These are phyloP conservation scores for Nannochloropsis oceanica DNA, from an alignment of 108 stramenopile genomes.

Conservation along the genomic window DNA sequence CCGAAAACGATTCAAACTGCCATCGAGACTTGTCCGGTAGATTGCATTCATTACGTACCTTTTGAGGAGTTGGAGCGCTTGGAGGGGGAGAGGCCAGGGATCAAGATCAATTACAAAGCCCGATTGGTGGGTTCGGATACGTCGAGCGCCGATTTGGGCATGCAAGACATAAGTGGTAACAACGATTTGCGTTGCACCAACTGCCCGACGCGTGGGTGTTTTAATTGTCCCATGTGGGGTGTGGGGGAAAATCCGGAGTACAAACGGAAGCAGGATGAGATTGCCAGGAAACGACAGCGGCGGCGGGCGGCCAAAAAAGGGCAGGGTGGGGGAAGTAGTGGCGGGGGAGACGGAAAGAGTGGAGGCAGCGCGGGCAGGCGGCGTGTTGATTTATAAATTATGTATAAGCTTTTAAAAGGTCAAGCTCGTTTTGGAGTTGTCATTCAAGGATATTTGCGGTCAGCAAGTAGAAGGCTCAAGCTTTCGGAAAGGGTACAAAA, in stretches of 20 bases:
- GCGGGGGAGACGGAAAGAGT: neutral
- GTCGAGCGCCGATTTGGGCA: constrained; percentile 19
- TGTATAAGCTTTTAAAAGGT: no score
- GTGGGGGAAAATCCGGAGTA: constrained; percentile 74
- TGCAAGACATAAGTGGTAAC: constrained; percentile 58
- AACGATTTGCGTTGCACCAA: constrained; percentile 54
- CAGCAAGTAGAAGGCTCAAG: no score
- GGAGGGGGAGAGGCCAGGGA: constrained; percentile 57
- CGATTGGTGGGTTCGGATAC: constrained; percentile 44
- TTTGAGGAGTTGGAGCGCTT: constrained; percentile 60
- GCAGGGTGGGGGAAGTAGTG: neutral
- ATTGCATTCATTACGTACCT: constrained; percentile 77
- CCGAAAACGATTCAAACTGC: constrained; percentile 62
- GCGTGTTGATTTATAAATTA: neutral
- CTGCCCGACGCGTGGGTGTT: constrained; percentile 55
- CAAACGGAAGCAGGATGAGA: constrained; percentile 28
- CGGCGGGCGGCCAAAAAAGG: neutral
- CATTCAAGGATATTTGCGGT: no score
- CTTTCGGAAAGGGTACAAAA: no score
- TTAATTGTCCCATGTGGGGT: constrained; percentile 71
- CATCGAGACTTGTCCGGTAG: constrained; percentile 76
- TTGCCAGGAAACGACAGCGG: neutral
- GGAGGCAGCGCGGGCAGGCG: neutral
- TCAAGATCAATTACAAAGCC: constrained; percentile 70
- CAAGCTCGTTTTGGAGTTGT: no score